Conservation (phyloP, 345 rosid species). For the Acer campestre region DNA sequence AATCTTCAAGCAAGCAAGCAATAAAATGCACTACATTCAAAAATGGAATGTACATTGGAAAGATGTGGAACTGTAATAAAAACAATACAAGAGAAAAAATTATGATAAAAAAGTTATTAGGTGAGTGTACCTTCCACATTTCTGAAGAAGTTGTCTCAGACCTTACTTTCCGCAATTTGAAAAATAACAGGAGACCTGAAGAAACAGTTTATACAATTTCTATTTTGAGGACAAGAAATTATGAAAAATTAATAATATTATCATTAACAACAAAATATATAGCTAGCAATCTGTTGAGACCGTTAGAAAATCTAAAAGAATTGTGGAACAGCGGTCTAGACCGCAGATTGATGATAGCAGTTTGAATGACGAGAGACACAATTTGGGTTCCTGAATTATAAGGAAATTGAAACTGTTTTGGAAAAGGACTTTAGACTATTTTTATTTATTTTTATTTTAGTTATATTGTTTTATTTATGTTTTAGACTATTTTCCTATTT, state of each 20-base stretch:
- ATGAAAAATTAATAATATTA: background rate
- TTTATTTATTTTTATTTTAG: no score
- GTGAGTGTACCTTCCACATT: constrained; percentile 37
- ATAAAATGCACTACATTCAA: background rate
- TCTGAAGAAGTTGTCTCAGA: constrained; percentile 40
- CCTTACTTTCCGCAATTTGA: constrained; percentile 33
- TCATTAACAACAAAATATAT: background rate
- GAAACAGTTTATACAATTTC: background rate
- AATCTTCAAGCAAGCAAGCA: background rate
- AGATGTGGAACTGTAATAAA: background rate
- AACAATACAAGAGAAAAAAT: background rate
- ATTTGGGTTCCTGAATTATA: no score
- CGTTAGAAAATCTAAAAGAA: no score
- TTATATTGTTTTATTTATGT: no score
- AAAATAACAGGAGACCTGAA: constrained; percentile 35
- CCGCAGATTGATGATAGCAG: no score
- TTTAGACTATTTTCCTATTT: no score
- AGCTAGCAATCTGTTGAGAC: no score
- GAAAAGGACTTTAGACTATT: no score
- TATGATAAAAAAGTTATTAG: background rate
- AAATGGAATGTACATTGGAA: background rate
- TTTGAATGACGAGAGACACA: no score
- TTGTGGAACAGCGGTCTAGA: no score
- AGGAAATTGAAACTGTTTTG: no score
- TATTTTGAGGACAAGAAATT: background rate